phyloP scores from a whole-genome alignment of 345 rosid genomes.

The Viola odorata region DNA sequence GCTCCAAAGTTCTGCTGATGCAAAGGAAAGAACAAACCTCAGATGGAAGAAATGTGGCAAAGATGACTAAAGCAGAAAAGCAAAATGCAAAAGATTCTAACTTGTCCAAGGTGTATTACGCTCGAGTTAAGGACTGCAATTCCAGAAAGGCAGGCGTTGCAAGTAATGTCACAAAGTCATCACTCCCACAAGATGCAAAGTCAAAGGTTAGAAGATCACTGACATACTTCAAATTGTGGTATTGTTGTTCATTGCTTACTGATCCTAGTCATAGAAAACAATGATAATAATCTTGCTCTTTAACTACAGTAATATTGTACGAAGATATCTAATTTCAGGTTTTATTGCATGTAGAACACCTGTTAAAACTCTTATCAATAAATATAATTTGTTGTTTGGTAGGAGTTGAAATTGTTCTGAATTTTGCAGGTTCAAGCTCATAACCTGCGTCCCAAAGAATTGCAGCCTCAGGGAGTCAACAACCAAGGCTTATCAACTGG shows the following conservation, averaged over 20 bases:
- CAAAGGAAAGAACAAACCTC: slow-evolving; percentile 34
- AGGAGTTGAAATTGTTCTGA: slow-evolving; percentile 9
- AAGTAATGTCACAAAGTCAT: slow-evolving; percentile 18
- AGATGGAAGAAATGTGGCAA: slow-evolving; percentile 36
- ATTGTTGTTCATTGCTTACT: background rate
- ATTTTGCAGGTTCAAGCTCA: slow-evolving; percentile 31
- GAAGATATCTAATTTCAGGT: background rate
- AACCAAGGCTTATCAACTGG: slow-evolving; percentile 12
- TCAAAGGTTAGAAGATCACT: slow-evolving; percentile 30
- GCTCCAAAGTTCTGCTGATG: slow-evolving; percentile 6
- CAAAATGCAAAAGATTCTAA: slow-evolving; percentile 18
- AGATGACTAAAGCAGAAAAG: slow-evolving; percentile 24
- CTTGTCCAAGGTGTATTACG: slow-evolving; percentile 15
- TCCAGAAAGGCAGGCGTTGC: slow-evolving; percentile 10
- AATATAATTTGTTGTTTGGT: background rate
- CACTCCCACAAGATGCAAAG: slow-evolving; percentile 18
- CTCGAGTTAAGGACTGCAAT: slow-evolving; percentile 14
- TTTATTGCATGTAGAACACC: background rate
- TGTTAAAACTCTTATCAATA: background rate
- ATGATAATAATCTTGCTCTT: background rate
- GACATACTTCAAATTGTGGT: background rate
- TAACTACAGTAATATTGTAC: background rate
- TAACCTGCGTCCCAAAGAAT: slow-evolving; percentile 19
- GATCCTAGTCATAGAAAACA: background rate
- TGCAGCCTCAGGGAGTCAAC: slow-evolving; percentile 20